These are phyloP conservation scores for Onygena corvina DNA, from an alignment of 2,329 filamentous ascomycete species.

Conservation along the genomic window DNA sequence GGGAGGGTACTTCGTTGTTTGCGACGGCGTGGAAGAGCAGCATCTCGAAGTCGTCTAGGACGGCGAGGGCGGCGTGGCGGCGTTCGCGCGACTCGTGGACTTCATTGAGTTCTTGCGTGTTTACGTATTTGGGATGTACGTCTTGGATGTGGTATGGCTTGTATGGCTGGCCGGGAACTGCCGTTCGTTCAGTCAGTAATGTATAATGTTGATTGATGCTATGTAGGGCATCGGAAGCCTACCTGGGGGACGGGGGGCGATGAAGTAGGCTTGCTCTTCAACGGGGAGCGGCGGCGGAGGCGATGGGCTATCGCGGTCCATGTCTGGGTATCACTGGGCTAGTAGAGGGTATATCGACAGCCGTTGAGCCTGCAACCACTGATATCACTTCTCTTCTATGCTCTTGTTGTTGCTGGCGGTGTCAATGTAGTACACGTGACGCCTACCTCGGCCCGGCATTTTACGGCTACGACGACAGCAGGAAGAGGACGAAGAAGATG, in stretches of 20 bases:
- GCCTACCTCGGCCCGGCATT: no score
- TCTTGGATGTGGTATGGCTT: conserved; percentile 1
- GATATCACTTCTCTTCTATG: no score
- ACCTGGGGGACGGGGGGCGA: not conserved
- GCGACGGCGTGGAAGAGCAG: conserved; percentile 31
- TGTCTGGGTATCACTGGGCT: not conserved
- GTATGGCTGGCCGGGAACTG: conserved; percentile 2
- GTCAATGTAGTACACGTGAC: no score
- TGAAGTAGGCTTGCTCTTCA: not conserved
- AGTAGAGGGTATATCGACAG: no score
- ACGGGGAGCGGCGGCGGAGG: not conserved
- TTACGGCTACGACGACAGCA: no score
- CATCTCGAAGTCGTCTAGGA: conserved; percentile 30
- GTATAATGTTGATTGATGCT: no score
- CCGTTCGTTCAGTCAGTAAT: no score
- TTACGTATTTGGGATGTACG: conserved; percentile 1
- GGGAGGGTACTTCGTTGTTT: conserved; percentile 25
- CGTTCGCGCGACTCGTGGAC: conserved; percentile 24
- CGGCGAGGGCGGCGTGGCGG: conserved; percentile 28
- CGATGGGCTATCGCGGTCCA: not conserved
- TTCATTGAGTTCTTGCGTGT: conserved; percentile 13
- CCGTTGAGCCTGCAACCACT: no score
- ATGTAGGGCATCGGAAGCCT: not conserved
- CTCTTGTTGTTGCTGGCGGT: no score
- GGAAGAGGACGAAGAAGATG: not conserved